phyloP scores from a whole-genome alignment of 805 yeast species.

The Kregervanrija fluxuum region DNA sequence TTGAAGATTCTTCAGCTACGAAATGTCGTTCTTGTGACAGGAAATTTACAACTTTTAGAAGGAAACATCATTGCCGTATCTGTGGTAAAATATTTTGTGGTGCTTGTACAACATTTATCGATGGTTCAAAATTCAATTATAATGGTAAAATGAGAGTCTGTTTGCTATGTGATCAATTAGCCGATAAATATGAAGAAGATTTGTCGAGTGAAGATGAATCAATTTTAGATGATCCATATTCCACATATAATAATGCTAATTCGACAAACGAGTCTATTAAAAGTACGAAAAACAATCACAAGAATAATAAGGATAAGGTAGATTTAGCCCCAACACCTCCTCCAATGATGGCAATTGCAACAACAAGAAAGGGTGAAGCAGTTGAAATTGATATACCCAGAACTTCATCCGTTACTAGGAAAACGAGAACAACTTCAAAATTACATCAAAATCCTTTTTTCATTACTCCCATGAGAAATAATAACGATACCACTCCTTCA shows the following conservation, averaged over 20 bases:
- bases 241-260: neutral
- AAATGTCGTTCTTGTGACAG: constrained; percentile 82
- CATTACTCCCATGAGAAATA: neutral
- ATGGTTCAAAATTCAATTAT: constrained; percentile 57
- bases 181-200: constrained; percentile 60
- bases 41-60: constrained; percentile 74
- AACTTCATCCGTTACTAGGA: constrained; percentile 19
- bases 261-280: no score
- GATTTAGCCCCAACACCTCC: constrained; percentile 45
- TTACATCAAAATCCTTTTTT: neutral
- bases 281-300: no score
- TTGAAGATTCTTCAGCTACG: constrained; percentile 87
- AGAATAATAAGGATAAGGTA: no score
- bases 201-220: constrained; percentile 61
- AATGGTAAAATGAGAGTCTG: constrained; percentile 74
- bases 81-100: constrained; percentile 95
- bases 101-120: constrained; percentile 64
- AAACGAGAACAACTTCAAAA: constrained; percentile 12
- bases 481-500: constrained; percentile 9
- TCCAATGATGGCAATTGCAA: constrained; percentile 75
- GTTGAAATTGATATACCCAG: constrained; percentile 54
- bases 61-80: constrained; percentile 91
- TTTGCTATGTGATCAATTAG: constrained; percentile 55
- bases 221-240: constrained; percentile 26
- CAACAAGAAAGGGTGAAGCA: constrained; percentile 72